These are phyloP conservation scores for Colletotrichum musicola DNA, from an alignment of 2,329 filamentous ascomycete genomes.

Conservation along the genomic window DNA sequence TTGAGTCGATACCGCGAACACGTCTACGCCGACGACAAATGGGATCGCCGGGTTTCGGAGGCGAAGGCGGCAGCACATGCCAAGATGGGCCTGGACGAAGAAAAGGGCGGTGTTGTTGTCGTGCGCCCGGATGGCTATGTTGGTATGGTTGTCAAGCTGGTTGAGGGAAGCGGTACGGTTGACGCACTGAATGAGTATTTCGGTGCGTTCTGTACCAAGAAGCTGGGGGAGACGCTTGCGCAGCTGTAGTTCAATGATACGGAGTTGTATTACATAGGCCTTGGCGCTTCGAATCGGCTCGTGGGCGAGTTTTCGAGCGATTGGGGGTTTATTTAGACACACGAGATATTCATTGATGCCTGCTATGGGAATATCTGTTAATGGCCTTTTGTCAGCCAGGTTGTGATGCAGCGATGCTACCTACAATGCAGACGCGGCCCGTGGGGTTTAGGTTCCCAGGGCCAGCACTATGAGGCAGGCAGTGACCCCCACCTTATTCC, in stretches of 20 bases:
- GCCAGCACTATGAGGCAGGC: no score
- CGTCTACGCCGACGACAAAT: conserved; percentile 87
- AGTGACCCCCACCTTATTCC: no score
- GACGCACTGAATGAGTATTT: conserved; percentile 90
- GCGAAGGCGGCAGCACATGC: conserved; percentile 82
- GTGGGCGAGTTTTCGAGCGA: no score
- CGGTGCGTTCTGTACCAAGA: conserved; percentile 76
- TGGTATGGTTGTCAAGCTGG: conserved; percentile 78
- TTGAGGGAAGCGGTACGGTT: conserved; percentile 81
- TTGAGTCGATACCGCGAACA: conserved; percentile 84
- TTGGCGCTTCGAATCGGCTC: no score
- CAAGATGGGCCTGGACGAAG: conserved; percentile 84
- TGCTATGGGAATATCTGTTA: neutral
- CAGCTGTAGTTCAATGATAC: conserved; percentile 50
- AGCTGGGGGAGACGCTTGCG: conserved; percentile 55
- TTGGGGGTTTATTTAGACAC: no score
- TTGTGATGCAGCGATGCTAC: no score
- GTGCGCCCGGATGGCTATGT: conserved; percentile 91
- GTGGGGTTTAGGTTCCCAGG: no score
- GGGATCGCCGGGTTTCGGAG: conserved; percentile 76
- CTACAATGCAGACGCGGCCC: no score
- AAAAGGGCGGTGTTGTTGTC: conserved; percentile 83
- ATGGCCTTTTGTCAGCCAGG: neutral
- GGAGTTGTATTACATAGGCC: no score
- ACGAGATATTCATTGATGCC: no score